Evolutionary conservation across 306 rosid genomes (phyloP).

Genomic region (Gillenia trifoliata): DNA sequence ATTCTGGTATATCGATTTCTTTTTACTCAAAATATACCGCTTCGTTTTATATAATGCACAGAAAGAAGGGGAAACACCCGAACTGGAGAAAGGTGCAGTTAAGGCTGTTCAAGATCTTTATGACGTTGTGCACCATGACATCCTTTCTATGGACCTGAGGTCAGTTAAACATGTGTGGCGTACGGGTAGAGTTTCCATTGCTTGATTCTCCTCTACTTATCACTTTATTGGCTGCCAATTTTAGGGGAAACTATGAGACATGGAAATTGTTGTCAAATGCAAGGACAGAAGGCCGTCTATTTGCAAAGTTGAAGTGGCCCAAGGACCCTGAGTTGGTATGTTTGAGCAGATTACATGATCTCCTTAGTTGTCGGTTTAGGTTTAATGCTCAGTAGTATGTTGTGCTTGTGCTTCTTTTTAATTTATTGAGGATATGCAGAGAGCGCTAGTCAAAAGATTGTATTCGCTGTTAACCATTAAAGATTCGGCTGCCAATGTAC

Average conservation of each 20-base stretch:
- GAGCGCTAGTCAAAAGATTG: slow-evolving; percentile 72
- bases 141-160: slow-evolving; percentile 69
- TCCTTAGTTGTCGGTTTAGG: neutral
- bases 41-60: slow-evolving; percentile 26
- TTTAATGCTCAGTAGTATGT: neutral
- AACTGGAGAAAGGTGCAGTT: slow-evolving; percentile 70
- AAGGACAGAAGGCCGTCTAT: slow-evolving; percentile 67
- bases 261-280: slow-evolving; percentile 66
- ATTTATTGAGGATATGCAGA: slow-evolving; percentile 44
- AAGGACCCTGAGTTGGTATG: slow-evolving; percentile 62
- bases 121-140: slow-evolving; percentile 70
- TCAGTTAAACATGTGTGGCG: slow-evolving; percentile 22
- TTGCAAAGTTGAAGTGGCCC: slow-evolving; percentile 85
- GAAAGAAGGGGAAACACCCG: slow-evolving; percentile 63
- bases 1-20: neutral
- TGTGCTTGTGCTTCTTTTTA: neutral
- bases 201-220: slow-evolving; percentile 4
- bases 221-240: slow-evolving; percentile 16
- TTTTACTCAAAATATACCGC: neutral
- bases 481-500: slow-evolving; percentile 86
- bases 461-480: slow-evolving; percentile 75
- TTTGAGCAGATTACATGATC: slow-evolving; percentile 7
- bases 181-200: neutral
- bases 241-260: slow-evolving; percentile 62
- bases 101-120: slow-evolving; percentile 88